Conservation (phyloP, 2,329 filamentous ascomycete species). For the Capronia americana region DNA sequence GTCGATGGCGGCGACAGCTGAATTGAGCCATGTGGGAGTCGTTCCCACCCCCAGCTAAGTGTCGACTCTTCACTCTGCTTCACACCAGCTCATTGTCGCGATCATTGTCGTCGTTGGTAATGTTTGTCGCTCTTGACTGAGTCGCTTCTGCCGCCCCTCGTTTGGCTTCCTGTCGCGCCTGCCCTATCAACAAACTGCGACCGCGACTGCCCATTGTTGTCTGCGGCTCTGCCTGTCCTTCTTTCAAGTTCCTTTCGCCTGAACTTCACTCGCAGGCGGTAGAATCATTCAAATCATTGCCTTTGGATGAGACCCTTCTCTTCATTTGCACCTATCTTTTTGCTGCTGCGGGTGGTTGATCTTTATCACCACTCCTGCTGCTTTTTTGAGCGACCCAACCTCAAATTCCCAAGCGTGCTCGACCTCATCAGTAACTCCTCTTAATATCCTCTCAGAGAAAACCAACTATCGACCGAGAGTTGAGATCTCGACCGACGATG, state of each 20-base stretch:
- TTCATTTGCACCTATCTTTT: constrained; percentile 29
- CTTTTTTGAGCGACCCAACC: not conserved
- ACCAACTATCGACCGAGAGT: not conserved
- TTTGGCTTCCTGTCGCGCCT: constrained; percentile 21
- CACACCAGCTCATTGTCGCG: not conserved
- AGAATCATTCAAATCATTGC: constrained; percentile 14
- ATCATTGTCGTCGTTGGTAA: constrained; percentile 10
- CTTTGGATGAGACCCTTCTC: constrained; percentile 16
- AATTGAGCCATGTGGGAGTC: constrained; percentile 5
- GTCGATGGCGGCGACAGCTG: constrained; percentile 7
- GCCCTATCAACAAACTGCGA: constrained; percentile 14
- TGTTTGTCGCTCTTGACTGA: constrained; percentile 24
- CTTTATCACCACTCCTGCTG: not conserved
- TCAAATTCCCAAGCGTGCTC: not conserved
- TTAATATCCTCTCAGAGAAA: not conserved
- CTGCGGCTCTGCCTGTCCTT: constrained; percentile 14
- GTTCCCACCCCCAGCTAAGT: not conserved
- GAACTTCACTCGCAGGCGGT: constrained; percentile 13
- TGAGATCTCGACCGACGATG: constrained; percentile 20
- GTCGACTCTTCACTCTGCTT: constrained; percentile 7
- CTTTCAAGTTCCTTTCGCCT: constrained; percentile 16
- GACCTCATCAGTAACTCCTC: constrained; percentile 10
- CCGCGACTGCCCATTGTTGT: constrained; percentile 14
- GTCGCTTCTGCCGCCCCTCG: constrained; percentile 12
- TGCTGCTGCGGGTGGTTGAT: constrained; percentile 16